Conservation (phyloP, 495 filamentous ascomycete species). For the Lentithecium fluviatile region DNA sequence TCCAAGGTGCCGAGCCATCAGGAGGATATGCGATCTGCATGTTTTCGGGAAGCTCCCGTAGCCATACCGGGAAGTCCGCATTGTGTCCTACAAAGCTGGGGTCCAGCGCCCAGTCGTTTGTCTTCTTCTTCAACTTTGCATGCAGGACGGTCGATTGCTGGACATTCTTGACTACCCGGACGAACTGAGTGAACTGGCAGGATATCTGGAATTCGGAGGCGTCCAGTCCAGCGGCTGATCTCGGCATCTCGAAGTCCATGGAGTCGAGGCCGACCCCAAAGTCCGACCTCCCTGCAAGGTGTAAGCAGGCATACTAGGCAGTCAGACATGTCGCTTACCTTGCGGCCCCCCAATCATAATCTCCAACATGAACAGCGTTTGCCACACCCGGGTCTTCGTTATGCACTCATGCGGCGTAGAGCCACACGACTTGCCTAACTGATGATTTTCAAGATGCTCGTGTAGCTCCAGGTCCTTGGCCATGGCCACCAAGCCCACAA, state of each 20-base stretch:
- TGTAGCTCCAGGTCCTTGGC: constrained; percentile 89
- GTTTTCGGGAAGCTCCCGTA: constrained; percentile 72
- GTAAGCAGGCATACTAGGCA: constrained; percentile 36
- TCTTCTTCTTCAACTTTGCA: constrained; percentile 69
- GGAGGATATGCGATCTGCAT: constrained; percentile 74
- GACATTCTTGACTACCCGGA: constrained; percentile 73
- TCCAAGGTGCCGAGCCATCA: constrained; percentile 78
- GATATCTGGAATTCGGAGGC: constrained; percentile 74
- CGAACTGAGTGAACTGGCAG: constrained; percentile 78
- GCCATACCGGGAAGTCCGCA: constrained; percentile 70
- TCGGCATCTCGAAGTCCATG: constrained; percentile 71
- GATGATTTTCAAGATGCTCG: constrained; percentile 78
- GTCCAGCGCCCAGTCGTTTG: constrained; percentile 86
- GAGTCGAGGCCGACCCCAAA: constrained; percentile 71
- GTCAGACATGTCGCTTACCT: constrained; percentile 54
- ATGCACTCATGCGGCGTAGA: constrained; percentile 71
- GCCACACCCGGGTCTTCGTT: constrained; percentile 86
- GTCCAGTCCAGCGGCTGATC: constrained; percentile 65
- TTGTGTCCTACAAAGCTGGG: constrained; percentile 79
- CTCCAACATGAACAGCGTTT: constrained; percentile 81
- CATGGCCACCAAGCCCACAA: constrained; percentile 89
- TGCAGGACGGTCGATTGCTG: constrained; percentile 74
- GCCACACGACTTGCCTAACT: constrained; percentile 66
- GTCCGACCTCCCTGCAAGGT: constrained; percentile 70
- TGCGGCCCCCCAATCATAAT: constrained; percentile 94